Base-by-base conservation (phyloP, 148 eudicot genomes). In the Fagopyrum tataricum region DNA sequence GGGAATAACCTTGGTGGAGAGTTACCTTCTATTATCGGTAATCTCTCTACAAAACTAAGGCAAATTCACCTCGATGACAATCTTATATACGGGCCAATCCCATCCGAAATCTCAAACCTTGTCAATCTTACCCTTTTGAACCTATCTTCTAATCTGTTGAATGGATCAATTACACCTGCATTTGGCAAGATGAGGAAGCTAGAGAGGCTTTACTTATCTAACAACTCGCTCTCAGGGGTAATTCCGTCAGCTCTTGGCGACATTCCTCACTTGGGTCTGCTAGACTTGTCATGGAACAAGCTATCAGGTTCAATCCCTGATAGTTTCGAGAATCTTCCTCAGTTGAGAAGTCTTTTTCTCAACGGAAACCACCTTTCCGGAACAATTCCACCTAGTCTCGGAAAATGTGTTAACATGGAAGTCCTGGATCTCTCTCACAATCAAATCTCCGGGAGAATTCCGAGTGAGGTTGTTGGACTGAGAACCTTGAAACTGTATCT, bases 401-500 rank as follows among this genome's bases (percentile, higher is more conserved):
- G 92, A 9, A 74, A 81, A 70, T 89, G 97, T 81, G 75, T 77
- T 70, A 92, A 90, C 86, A 79, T 92, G 82, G 96, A 92, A 77
- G 87, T 90, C 44, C 83, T 92, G 70, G 97, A 92, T 81, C 90
- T 92, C 48, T 88, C 96, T 76, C 78, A 78, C 18, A 92, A 92
- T 46, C 79, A 69, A 72, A 82, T 92, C 76, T 84, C 88, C 11
- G 95, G 97, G 70, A 61, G 18, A 17, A 88, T 92, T 72, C 92
- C 97, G 18, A 72, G 56, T 51, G 84, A 87, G 71, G 88, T 92
- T 51, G 92, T 92, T 10, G 91, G 87, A 58, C 70, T 92, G 37
- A 86, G 78, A 41, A 88, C 90, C 81, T 81, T 92, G 82, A 90
- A 84, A 76, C 71, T 92, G 82, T 92, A 87, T 81, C 79, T 92